Evolutionary conservation across 495 filamentous ascomycete species (phyloP).

Genomic region (Trypethelium eluteriae): DNA sequence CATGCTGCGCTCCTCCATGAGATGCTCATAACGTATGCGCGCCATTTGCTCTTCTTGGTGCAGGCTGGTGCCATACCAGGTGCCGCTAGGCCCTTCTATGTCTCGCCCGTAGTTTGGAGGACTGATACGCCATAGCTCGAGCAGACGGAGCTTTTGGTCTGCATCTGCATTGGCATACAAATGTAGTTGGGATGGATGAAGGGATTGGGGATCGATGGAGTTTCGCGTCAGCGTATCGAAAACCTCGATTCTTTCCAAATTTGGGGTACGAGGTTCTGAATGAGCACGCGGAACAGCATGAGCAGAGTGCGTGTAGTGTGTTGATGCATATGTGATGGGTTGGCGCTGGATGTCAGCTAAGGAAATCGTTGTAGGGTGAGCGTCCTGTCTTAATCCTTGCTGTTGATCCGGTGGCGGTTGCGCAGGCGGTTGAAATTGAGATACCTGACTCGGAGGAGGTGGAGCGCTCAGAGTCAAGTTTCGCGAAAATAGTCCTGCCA

Average conservation of each 20-base stretch:
- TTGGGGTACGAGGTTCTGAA: constrained; percentile 25
- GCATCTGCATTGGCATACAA: constrained; percentile 36
- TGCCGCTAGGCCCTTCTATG: constrained; percentile 20
- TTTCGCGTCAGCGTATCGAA: constrained; percentile 27
- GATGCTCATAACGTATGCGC: constrained; percentile 30
- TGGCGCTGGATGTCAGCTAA: constrained; percentile 13
- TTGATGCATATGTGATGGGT: constrained; percentile 33
- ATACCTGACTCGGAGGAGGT: constrained; percentile 10
- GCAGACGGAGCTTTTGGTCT: constrained; percentile 34
- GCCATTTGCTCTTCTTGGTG: constrained; percentile 36
- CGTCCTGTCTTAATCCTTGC: not conserved
- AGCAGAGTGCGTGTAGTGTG: constrained; percentile 36
- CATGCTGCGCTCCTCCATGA: constrained; percentile 18
- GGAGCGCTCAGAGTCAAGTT: constrained; percentile 13
- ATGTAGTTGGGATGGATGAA: constrained; percentile 35
- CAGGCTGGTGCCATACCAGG: constrained; percentile 31
- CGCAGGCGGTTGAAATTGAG: constrained; percentile 13
- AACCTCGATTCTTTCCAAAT: constrained; percentile 25
- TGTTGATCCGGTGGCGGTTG: not conserved
- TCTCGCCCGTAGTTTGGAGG: constrained; percentile 26
- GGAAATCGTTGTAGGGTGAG: constrained; percentile 1
- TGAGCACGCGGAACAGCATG: constrained; percentile 18
- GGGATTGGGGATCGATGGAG: constrained; percentile 34
- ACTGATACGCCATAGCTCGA: constrained; percentile 38
- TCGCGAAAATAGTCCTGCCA: constrained; percentile 21